Base-by-base conservation (phyloP, 1,139 yeast species). In the Hyphopichia fennica region DNA sequence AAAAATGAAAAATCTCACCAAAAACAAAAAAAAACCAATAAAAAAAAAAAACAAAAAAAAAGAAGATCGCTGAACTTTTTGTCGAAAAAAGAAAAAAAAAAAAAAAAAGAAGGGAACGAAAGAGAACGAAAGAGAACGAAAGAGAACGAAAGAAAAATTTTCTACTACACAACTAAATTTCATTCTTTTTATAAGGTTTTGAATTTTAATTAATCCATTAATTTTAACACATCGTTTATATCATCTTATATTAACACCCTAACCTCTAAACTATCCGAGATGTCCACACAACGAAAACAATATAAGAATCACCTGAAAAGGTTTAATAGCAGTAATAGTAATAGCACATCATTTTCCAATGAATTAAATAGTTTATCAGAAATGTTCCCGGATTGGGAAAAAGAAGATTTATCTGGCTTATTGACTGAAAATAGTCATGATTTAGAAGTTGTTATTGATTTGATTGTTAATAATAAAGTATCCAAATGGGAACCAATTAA, bases 331-430 rank as follows among this genome's bases (percentile, higher is more conserved):
- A 45, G 47, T 41, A 36, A 45, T 41, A 52, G 46, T 41, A 49
- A 53, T 36, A 45, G 57, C 27, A 48, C 50, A 38, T 45, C 45
- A 37, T 33, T 48, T 28, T 49, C 62, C 13, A 44, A 44, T 34
- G 72, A 70, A 49, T 72, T 89, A 54, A 67, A 75, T 47, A 79
- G 86, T 39, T 78, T 93, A 57, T 68, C 76, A 43, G 98, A 93
- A 63, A 75, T 93, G 75, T 91, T 93, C 71, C 96, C 97, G 34
- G 96, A 88, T 60, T 93, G 99, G 99, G 81, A 88, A 44, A 74
- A 79, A 41, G 96, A 87, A 36, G 99, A 93, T 62, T 81, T 93
- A 62, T 69, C 77, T 41, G 80, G 85, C 42, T 82, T 89, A 46
- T 81, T 91, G 52, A 73, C 75, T 45, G 98, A 93, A 65, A 79